Percentiles rank a stretch among this genome's conserved stretches.
These are phyloP conservation scores for fission yeast (Schizosaccharomyces pombe) DNA, from an alignment of 805 yeast species.

Conservation along the genomic window ASM294v3 CU329670.1:4714001-4714500, in stretches of 20 bases:
- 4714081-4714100: conserved; percentile 10
- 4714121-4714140: conserved; percentile 14
- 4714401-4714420: conserved; percentile 8
- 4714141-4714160: conserved; percentile 11
- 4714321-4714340: conserved; percentile 8
- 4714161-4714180: background rate
- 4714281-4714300: conserved; percentile 8
- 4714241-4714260: conserved; percentile 15
- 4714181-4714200: background rate
- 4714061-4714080: background rate
- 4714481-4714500: conserved; percentile 5
- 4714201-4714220: background rate
- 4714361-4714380: conserved; percentile 10
- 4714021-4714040: background rate
- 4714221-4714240: background rate
- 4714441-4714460: conserved; percentile 6
- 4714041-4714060: background rate
- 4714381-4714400: conserved; percentile 3
- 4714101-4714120: conserved; percentile 13
- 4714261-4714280: conserved; percentile 11
- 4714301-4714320: conserved; percentile 7
- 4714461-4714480: background rate
- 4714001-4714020: background rate
- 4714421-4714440: conserved; percentile 12
- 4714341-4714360: conserved; percentile 11